A percentile compares a stretch with the other conserved stretches of the same genome.
Evolutionary conservation across 345 rosid genomes (phyloP).

Genomic region (Sisymbrium altissimum): DNA sequence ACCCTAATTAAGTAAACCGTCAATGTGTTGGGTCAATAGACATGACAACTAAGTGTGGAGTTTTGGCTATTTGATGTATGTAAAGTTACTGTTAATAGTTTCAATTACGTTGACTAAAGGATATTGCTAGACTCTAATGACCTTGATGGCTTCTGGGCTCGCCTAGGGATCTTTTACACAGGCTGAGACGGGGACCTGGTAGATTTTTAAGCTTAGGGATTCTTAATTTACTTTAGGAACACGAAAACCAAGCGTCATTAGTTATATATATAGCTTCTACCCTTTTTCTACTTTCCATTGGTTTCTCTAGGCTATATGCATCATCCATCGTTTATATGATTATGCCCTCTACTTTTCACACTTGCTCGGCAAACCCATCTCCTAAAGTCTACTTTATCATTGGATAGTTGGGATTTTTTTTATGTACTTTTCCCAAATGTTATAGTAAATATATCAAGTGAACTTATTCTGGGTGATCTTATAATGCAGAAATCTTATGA

Average conservation of each 20-base stretch:
- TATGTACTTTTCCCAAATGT: background rate
- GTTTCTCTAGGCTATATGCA: background rate
- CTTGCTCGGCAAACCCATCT: background rate
- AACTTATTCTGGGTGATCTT: background rate
- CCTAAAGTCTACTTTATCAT: background rate
- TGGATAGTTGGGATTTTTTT: background rate
- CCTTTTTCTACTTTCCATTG: background rate
- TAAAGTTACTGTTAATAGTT: too few species aligned
- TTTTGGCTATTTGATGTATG: too few species aligned
- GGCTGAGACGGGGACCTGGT: background rate
- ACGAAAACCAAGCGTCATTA: background rate
- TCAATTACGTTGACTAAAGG: background rate
- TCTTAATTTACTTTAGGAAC: background rate
- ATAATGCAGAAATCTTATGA: constrained; percentile 92
- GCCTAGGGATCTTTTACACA: background rate
- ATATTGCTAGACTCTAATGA: constrained; percentile 25
- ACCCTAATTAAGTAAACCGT: constrained; percentile 20
- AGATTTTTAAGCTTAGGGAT: background rate
- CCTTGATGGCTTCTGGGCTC: constrained; percentile 11
- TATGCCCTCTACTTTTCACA: background rate
- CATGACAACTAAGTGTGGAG: background rate
- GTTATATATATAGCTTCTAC: background rate
- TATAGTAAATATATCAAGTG: background rate
- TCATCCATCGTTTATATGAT: too few species aligned
- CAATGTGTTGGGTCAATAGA: constrained; percentile 19